Base-by-base conservation (phyloP, 345 rosid genomes). In the Hibiscus tridactylites region DNA sequence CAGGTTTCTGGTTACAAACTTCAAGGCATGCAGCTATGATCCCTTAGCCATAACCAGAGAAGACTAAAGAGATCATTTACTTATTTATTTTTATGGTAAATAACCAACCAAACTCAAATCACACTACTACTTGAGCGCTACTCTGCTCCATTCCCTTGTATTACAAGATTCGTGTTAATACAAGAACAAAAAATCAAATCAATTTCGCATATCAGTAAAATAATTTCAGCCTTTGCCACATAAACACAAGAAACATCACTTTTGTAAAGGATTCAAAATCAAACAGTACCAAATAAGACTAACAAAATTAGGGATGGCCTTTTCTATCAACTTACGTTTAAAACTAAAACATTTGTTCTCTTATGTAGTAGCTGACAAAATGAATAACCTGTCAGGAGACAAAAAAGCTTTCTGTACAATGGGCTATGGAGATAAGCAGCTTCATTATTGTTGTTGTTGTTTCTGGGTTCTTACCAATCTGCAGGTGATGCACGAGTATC, bases 1-100 rank as follows among this genome's bases (percentile, higher is more conserved):
- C 97, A 33, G 93, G 87, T 79, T 91, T 92, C 9, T 53, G 9
- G 58, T 53, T 53, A 54, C 19, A 19, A 17, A 56, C 60, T 56
- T 56, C 3, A 37, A 92, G 96, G 77, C 98, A 91, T 50, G 93
- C 89, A 71, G 85, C 81, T 9, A 19, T 56, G 60, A 56, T 19
- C 28, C 29, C 60, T 21, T 17, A 19, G 60, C 60, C 28, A 56
- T 56, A n/a, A 54, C 5, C 11, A 17, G 58, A 8, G 17, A 54
- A 54, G 26, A 17, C n/a, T 50, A 9, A 1, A 42, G 2, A 42
- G 11, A 42, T 50, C 3, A 17, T n/a, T 54, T 16, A 50, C 6
- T 52, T 52, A 21, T 21, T 21, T 21, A 21, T 21, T 31, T 16
- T 17, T n/a, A 17, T 54, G 17, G 21, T 5, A n/a, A n/a, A n/a